These are phyloP conservation scores for Tubosaeta brunneosetosa DNA, from an alignment of 768 basidiomycete species.

Conservation along the genomic window DNA sequence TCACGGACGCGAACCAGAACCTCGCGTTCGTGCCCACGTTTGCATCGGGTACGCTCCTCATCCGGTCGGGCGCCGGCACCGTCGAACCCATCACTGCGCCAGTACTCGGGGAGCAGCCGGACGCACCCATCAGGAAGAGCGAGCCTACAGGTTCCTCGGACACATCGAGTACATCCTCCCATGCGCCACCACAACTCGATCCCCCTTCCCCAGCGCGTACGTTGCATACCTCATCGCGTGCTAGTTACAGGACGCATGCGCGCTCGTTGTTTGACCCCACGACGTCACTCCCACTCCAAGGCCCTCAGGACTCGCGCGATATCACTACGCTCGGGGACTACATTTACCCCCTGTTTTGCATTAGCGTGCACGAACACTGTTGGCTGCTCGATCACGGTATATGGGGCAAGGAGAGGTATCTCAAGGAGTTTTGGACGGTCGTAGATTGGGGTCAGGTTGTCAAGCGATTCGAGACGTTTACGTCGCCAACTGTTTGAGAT, in stretches of 20 bases:
- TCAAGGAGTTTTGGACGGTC: slow-evolving; percentile 79
- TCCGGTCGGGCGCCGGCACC: slow-evolving; percentile 50
- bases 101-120: slow-evolving; percentile 27
- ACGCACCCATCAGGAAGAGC: not conserved
- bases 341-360: slow-evolving; percentile 71
- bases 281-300: not conserved
- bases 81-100: slow-evolving; percentile 21
- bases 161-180: slow-evolving; percentile 20
- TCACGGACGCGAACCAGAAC: slow-evolving; percentile 57
- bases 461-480: slow-evolving; percentile 26
- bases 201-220: slow-evolving; percentile 28
- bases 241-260: slow-evolving; percentile 7
- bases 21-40: slow-evolving; percentile 81
- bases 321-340: slow-evolving; percentile 41
- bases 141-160: slow-evolving; percentile 34
- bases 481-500: slow-evolving; percentile 7
- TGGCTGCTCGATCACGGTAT: slow-evolving; percentile 89
- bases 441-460: slow-evolving; percentile 70
- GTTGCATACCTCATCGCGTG: slow-evolving; percentile 23
- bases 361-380: slow-evolving; percentile 79
- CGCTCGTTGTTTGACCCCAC: slow-evolving; percentile 29
- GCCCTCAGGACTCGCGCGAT: slow-evolving; percentile 21
- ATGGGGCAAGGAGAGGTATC: slow-evolving; percentile 86
- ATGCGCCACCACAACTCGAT: slow-evolving; percentile 16
- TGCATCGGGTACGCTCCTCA: slow-evolving; percentile 82